These are phyloP conservation scores for Chloroidium sp. DNA, from an alignment of 163 green algal species.

Conservation along the genomic window DNA sequence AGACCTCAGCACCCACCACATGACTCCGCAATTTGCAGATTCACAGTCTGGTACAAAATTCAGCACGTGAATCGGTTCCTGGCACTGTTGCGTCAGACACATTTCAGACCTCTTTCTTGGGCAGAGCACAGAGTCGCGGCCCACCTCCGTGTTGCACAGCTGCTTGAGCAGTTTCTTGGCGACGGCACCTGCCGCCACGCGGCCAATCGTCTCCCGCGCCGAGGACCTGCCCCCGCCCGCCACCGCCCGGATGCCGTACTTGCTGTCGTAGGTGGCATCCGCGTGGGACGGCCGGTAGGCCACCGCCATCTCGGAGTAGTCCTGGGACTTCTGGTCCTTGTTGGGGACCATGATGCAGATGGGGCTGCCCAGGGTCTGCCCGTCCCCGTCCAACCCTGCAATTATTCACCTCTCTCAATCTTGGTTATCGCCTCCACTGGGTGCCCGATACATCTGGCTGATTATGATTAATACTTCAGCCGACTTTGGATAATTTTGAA, in stretches of 20 bases:
- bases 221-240: constrained; percentile 88
- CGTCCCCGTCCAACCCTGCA: constrained; percentile 30
- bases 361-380: constrained; percentile 82
- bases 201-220: constrained; percentile 93
- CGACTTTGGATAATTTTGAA: too few relatives aligned
- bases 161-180: constrained; percentile 95
- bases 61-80: too few relatives aligned
- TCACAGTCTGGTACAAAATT: too few relatives aligned
- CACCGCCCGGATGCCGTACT: constrained; percentile 96
- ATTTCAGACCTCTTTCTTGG: too few relatives aligned
- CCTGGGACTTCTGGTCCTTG: constrained; percentile 80
- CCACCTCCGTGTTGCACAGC: constrained; percentile 7
- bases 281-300: constrained; percentile 94
- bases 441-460: too few relatives aligned
- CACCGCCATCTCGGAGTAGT: constrained; percentile 82
- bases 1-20: too few relatives aligned
- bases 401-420: not conserved
- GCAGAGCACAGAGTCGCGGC: too few relatives aligned
- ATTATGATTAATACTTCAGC: too few relatives aligned
- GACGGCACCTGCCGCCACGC: constrained; percentile 91
- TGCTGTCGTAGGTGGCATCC: constrained; percentile 99
- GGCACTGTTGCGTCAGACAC: too few relatives aligned
- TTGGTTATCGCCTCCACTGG: too few relatives aligned
- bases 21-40: not conserved
- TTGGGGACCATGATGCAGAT: constrained; percentile 96